These are phyloP conservation scores for Verticillium nubilum DNA, from an alignment of 2,329 filamentous ascomycete species.

Conservation along the genomic window DNA sequence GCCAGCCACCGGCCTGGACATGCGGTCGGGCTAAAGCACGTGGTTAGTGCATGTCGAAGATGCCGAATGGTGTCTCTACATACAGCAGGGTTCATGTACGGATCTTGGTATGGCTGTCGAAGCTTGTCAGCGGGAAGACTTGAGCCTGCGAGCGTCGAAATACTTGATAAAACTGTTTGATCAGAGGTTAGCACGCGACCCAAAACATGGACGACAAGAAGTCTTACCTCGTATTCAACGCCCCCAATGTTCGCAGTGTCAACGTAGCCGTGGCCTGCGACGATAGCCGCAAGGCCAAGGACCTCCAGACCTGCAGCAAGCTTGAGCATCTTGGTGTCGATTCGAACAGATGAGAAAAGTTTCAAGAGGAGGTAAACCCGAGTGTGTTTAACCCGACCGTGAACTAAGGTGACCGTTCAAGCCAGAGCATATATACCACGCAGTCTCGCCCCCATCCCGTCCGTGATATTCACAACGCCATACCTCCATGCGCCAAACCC, in stretches of 20 bases:
- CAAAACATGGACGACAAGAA: not conserved
- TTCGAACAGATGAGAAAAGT: no score
- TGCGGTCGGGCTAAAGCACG: constrained; percentile 14
- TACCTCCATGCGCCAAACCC: not conserved
- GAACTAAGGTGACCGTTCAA: no score
- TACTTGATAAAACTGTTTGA: constrained; percentile 25
- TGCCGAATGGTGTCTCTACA: not conserved
- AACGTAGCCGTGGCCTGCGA: constrained; percentile 44
- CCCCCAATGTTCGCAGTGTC: constrained; percentile 38
- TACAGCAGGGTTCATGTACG: constrained; percentile 7
- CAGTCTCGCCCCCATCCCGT: no score
- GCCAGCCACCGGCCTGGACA: constrained; percentile 51
- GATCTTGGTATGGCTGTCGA: constrained; percentile 16
- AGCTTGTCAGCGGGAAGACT: not conserved
- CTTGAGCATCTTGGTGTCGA: not conserved
- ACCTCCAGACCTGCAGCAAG: not conserved
- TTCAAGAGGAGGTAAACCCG: no score
- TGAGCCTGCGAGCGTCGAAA: not conserved
- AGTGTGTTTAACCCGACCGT: no score
- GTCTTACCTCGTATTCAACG: constrained; percentile 25
- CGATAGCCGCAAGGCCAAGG: constrained; percentile 27
- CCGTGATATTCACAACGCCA: not conserved
- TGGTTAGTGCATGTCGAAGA: not conserved
- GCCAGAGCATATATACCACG: no score
- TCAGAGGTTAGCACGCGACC: constrained; percentile 2